Evolutionary conservation across 345 rosid genomes (phyloP).

Genomic region (Rhizophora apiculata): DNA sequence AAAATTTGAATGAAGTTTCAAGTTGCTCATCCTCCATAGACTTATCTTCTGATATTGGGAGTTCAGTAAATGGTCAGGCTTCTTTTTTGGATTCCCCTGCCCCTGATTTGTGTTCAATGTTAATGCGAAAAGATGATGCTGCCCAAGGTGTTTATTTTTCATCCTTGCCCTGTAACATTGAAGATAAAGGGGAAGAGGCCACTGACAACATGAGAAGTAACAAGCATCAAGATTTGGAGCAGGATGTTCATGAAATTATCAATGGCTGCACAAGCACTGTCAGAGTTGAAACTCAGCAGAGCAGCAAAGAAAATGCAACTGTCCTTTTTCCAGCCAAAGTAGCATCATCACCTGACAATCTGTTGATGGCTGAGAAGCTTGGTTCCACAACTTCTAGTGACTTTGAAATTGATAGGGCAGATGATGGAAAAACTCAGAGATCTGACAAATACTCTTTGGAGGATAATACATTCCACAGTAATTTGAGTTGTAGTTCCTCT

Average conservation of each 20-base stretch:
- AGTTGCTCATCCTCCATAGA: conserved; percentile 48
- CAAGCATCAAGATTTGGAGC: conserved; percentile 17
- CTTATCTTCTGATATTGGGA: conserved; percentile 42
- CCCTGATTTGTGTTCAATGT: conserved; percentile 15
- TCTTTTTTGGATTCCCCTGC: conserved; percentile 26
- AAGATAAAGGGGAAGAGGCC: conserved; percentile 29
- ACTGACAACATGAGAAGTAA: conserved; percentile 15
- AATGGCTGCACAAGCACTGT: conserved; percentile 8
- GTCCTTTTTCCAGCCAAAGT: conserved; percentile 1
- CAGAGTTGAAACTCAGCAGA: conserved; percentile 7
- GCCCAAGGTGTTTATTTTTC: conserved; percentile 25
- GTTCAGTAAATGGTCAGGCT: conserved; percentile 38
- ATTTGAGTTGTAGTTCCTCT: conserved; percentile 20
- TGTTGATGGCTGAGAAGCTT: conserved; percentile 10
- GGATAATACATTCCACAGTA: conserved; percentile 19
- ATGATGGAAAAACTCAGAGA: conserved; percentile 14
- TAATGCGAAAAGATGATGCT: conserved; percentile 13
- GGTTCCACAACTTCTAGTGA: conserved; percentile 8
- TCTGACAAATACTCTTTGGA: conserved; percentile 11
- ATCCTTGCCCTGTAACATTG: conserved; percentile 19
- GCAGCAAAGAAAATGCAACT: conserved; percentile 10
- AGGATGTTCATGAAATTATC: conserved; percentile 24
- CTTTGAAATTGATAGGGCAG: conserved; percentile 18
- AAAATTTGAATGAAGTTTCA: conserved; percentile 30
- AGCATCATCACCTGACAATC: conserved; percentile 1